Evolutionary conservation across 116 monocot species (phyloP).

Genomic region (Dioscorea cayenensis): DNA sequence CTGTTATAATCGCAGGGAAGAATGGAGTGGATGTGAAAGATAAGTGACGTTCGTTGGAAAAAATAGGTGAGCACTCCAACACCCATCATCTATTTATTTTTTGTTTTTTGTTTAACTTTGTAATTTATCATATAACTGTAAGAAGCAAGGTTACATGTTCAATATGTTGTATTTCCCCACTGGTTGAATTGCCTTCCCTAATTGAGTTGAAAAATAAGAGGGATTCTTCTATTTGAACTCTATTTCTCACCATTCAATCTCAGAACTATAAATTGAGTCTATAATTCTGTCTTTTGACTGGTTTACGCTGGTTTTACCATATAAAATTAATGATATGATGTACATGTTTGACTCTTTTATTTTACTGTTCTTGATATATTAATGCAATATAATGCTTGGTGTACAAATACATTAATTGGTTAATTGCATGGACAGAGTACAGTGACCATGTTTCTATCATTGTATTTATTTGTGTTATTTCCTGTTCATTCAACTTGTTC

Average conservation of each 20-base stretch:
- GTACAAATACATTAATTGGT: too few species aligned
- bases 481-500: too few species aligned
- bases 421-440: too few species aligned
- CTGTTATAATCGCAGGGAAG: conserved; percentile 88
- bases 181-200: not conserved
- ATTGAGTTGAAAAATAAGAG: not conserved
- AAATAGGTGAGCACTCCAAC: not conserved
- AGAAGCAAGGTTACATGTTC: not conserved
- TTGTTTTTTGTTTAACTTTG: not conserved
- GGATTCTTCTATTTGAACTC: not conserved
- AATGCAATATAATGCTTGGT: too few species aligned
- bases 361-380: too few species aligned
- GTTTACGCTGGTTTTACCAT: not conserved
- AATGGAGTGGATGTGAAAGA: conserved; percentile 60
- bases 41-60: conserved; percentile 33
- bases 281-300: too few species aligned
- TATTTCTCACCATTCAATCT: too few species aligned
- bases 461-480: too few species aligned
- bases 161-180: conserved; percentile 1
- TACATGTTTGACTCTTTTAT: too few species aligned
- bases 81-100: not conserved
- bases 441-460: too few species aligned
- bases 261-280: too few species aligned
- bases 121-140: not conserved
- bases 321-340: too few species aligned